These are phyloP conservation scores for Crinitomyces ghanaensis DNA, from an alignment of 805 yeast species.

Conservation along the genomic window DNA sequence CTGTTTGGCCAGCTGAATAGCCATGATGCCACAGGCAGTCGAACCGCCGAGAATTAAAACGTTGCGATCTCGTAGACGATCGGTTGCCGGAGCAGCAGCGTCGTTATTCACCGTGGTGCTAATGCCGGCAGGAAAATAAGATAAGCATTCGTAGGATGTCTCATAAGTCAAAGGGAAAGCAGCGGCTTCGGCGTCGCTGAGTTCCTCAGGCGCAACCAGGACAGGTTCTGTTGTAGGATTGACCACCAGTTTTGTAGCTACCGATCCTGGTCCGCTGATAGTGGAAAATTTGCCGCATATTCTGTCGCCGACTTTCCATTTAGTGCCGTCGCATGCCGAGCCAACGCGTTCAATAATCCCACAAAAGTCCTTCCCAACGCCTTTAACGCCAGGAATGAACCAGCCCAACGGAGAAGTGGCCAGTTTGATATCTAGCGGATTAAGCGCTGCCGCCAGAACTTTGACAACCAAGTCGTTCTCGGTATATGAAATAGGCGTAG, in stretches of 20 bases:
- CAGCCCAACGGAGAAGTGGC: slow-evolving; percentile 25
- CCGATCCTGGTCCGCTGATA: slow-evolving; percentile 40
- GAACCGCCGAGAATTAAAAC: slow-evolving; percentile 65
- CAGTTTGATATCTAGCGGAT: slow-evolving; percentile 55
- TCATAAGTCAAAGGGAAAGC: slow-evolving; percentile 53
- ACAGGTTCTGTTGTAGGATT: slow-evolving; percentile 42
- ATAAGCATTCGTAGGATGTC: slow-evolving; percentile 45
- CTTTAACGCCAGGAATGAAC: slow-evolving; percentile 39
- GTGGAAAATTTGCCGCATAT: slow-evolving; percentile 56
- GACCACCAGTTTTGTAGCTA: slow-evolving; percentile 45
- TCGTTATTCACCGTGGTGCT: too few species aligned
- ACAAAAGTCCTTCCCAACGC: slow-evolving; percentile 60
- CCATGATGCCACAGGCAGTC: slow-evolving; percentile 51
- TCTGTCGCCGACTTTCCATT: slow-evolving; percentile 44
- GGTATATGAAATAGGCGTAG: too few species aligned
- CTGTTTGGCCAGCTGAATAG: slow-evolving; percentile 45
- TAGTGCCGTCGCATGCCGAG: slow-evolving; percentile 21
- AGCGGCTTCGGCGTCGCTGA: slow-evolving; percentile 48
- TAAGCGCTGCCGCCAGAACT: slow-evolving; percentile 47
- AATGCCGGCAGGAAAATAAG: too few species aligned
- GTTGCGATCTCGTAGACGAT: slow-evolving; percentile 33
- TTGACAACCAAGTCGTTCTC: slow-evolving; percentile 46
- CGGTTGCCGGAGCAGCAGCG: slow-evolving; percentile 27
- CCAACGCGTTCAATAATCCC: slow-evolving; percentile 54
- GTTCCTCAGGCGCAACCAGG: slow-evolving; percentile 35